These are phyloP conservation scores for Grifola frondosa DNA, from an alignment of 1,284 basidiomycete species.

Conservation along the genomic window DNA sequence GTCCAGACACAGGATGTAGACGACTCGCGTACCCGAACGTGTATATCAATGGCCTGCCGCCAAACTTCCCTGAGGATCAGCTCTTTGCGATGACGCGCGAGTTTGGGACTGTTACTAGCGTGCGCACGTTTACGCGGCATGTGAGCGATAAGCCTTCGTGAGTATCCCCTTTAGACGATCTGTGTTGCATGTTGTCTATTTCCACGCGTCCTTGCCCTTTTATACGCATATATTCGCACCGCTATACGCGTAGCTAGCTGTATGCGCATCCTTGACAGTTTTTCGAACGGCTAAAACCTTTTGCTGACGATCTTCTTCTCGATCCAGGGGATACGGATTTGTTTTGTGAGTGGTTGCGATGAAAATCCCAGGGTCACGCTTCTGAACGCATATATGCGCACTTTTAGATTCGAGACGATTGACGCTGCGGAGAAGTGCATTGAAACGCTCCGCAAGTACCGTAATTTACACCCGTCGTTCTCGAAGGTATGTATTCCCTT, in stretches of 20 bases:
- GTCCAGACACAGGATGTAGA: slow-evolving; percentile 7
- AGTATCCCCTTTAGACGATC: slow-evolving; percentile 12
- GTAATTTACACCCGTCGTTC: slow-evolving; percentile 77
- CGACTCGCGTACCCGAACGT: slow-evolving; percentile 41
- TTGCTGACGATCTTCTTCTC: neutral
- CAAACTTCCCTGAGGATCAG: slow-evolving; percentile 46
- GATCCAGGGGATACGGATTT: slow-evolving; percentile 71
- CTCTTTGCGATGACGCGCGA: slow-evolving; percentile 39
- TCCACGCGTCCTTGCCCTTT: neutral
- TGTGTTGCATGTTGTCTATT: neutral
- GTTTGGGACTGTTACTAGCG: slow-evolving; percentile 42
- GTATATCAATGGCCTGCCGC: slow-evolving; percentile 50
- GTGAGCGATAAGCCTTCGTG: slow-evolving; percentile 40
- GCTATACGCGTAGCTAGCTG: too few species aligned
- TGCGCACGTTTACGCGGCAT: slow-evolving; percentile 44
- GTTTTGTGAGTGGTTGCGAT: slow-evolving; percentile 55
- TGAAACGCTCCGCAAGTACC: slow-evolving; percentile 57
- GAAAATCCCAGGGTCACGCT: neutral
- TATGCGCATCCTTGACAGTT: neutral
- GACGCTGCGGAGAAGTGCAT: slow-evolving; percentile 71
- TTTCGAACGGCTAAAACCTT: neutral
- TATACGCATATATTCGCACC: slow-evolving; percentile 6
- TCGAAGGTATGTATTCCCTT: slow-evolving; percentile 44
- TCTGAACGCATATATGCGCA: slow-evolving; percentile 2
- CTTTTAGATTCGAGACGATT: slow-evolving; percentile 55